These are phyloP conservation scores for Chondrostereum purpureum DNA, from an alignment of 1,284 basidiomycete genomes.

Conservation along the genomic window DNA sequence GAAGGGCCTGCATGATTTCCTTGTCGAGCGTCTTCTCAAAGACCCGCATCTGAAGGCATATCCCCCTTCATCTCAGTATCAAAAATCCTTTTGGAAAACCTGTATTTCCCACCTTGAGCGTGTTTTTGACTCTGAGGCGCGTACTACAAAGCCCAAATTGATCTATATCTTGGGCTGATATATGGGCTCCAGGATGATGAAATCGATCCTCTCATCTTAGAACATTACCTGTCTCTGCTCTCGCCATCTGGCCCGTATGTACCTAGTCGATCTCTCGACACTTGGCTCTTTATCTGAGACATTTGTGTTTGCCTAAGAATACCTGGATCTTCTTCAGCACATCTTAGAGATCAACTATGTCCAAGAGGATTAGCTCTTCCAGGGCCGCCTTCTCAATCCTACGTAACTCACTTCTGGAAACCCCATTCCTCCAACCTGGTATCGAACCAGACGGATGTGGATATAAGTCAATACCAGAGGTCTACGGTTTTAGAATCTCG, in stretches of 20 bases:
- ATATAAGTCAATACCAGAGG: constrained; percentile 27
- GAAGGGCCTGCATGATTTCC: constrained; percentile 40
- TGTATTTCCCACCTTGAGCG: constrained; percentile 49
- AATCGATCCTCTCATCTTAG: constrained; percentile 58
- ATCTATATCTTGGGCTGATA: constrained; percentile 9
- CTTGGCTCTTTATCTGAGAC: constrained; percentile 7
- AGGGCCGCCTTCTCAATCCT: constrained; percentile 46
- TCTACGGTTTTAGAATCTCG: constrained; percentile 66
- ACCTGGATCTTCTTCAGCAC: constrained; percentile 16
- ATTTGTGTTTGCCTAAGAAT: constrained; percentile 11
- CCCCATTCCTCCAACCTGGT: constrained; percentile 5
- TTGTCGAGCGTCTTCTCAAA: constrained; percentile 45
- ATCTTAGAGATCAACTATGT: constrained; percentile 18
- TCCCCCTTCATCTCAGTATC: constrained; percentile 57
- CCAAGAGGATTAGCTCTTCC: constrained; percentile 19
- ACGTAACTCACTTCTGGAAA: constrained; percentile 60
- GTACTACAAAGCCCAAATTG: constrained; percentile 12
- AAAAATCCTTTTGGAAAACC: constrained; percentile 68
- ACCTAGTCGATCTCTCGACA: too few relatives aligned
- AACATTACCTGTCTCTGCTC: constrained; percentile 46
- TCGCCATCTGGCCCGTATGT: constrained; percentile 30
- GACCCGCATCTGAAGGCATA: constrained; percentile 47
- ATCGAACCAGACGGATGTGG: constrained; percentile 6
- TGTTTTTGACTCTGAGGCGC: constrained; percentile 33
- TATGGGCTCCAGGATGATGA: constrained; percentile 41